phyloP scores from a whole-genome alignment of 306 rosid species.

The Albizia julibrissin region DNA sequence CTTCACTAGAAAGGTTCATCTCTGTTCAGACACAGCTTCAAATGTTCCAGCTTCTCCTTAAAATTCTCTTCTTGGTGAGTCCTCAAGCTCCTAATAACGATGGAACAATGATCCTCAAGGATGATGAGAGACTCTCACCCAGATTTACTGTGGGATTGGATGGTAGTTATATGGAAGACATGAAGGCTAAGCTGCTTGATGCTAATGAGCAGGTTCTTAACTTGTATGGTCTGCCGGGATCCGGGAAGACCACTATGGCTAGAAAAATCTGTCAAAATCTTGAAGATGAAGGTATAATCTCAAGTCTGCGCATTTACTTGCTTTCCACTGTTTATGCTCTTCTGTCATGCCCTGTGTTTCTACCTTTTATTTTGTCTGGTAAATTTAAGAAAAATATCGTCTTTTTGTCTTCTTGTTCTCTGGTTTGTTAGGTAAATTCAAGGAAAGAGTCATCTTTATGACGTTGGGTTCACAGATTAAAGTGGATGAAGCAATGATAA shows the following conservation, averaged over 20 bases:
- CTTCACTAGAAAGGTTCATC: neutral
- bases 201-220: neutral
- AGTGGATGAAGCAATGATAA: no score
- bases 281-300: neutral
- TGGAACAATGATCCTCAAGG: no score
- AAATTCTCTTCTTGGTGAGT: no score
- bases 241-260: neutral
- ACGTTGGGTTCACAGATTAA: neutral
- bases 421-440: neutral
- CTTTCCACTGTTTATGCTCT: neutral
- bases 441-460: neutral
- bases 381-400: no score
- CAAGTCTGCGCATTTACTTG: neutral
- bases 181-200: neutral
- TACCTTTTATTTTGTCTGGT: no score
- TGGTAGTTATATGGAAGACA: neutral
- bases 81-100: neutral
- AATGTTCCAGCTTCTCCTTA: neutral
- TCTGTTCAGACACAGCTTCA: neutral
- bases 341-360: neutral
- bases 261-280: neutral
- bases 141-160: neutral
- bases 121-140: neutral
- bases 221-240: neutral
- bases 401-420: neutral